Evolutionary conservation across 108 stramenopile genomes (phyloP).

Genomic region (Skeletonema marinoi): DNA sequence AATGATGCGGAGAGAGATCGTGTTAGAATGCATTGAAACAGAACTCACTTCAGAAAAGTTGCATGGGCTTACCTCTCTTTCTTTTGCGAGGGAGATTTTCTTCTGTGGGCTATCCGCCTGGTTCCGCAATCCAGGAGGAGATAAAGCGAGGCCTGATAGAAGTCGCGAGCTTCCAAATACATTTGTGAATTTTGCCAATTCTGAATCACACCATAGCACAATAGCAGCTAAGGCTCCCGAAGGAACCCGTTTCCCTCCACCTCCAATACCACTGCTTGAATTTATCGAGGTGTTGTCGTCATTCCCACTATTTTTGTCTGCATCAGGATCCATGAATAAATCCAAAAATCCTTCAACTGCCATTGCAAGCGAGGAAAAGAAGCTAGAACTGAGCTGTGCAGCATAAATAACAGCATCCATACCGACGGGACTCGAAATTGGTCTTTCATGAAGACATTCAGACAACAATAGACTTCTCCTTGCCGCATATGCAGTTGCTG

Average conservation of each 20-base stretch:
- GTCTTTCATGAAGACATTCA: conserved; percentile 83
- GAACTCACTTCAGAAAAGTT: neutral
- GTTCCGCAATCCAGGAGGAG: conserved; percentile 57
- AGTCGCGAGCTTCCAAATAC: conserved; percentile 83
- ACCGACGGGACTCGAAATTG: conserved; percentile 59
- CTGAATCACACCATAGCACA: conserved; percentile 87
- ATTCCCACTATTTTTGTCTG: conserved; percentile 23
- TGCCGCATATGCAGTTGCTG: conserved; percentile 80
- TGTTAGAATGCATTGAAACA: neutral
- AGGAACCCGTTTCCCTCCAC: conserved; percentile 54
- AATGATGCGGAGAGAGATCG: neutral
- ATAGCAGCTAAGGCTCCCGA: conserved; percentile 78
- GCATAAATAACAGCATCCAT: conserved; percentile 87
- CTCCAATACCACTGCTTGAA: conserved; percentile 35
- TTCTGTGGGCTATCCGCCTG: conserved; percentile 16
- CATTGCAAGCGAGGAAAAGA: conserved; percentile 80
- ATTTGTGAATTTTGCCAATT: conserved; percentile 72
- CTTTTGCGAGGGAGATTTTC: conserved; percentile 26
- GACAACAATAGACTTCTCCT: conserved; percentile 71
- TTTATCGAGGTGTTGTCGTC: conserved; percentile 41
- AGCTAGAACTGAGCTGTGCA: conserved; percentile 84
- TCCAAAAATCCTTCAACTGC: conserved; percentile 86
- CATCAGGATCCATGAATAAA: conserved; percentile 57
- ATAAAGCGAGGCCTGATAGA: conserved; percentile 73
- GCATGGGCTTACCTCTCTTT: conserved; percentile 30